Base-by-base conservation (phyloP, 139 green algal species). In the Pseudopediastrum boryanum region DNA sequence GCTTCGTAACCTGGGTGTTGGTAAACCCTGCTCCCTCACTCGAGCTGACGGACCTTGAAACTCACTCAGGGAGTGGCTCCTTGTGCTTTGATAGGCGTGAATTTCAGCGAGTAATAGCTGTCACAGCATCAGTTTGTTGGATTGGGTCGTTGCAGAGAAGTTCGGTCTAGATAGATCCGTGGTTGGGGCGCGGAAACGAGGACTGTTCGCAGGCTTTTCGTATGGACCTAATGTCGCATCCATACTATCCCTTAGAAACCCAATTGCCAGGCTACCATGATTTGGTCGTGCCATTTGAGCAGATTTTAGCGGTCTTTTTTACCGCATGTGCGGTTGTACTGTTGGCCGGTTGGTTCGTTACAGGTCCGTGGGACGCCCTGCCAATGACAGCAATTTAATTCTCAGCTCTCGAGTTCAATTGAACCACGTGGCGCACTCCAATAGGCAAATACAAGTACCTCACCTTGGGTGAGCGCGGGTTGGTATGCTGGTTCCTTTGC, bases 301-400 rank as follows among this genome's bases (percentile, higher is more conserved):
- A 84, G 27, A 92, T 98, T 23, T 73, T 97, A 21, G 87, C 42
- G 9, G 75, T 90, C 8, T 98, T 97, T 39, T 92, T 91, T 61
- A 73, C 41, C 0, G 79, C 70, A 27, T 83, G 85, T 19, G 61
- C 52, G 4, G 12, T 85, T 0, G 65, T 95, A 2, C 76, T 91
- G 54, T 25, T 71, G 0, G 31, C 58, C 35, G 29, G 86, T 72
- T 48, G 92, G 75, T 74, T 43, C 6, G 9, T 91, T 0, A 87
- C 90, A 84, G 86, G 90, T 92, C 36, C 10, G 74, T 7, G 59
- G 19, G 46, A 36, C 52, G 23, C 21, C 39, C 25, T 71, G 38
- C 23, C 48, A 33, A 39, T 23, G 48, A n/a, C 16, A 58, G 19
- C 16, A n/a, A 58, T 21, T 58, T 58, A 58, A 21, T 16, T n/a